Evolutionary conservation across 306 rosid species (phyloP).

Genomic region (Luffa acutangula): DNA sequence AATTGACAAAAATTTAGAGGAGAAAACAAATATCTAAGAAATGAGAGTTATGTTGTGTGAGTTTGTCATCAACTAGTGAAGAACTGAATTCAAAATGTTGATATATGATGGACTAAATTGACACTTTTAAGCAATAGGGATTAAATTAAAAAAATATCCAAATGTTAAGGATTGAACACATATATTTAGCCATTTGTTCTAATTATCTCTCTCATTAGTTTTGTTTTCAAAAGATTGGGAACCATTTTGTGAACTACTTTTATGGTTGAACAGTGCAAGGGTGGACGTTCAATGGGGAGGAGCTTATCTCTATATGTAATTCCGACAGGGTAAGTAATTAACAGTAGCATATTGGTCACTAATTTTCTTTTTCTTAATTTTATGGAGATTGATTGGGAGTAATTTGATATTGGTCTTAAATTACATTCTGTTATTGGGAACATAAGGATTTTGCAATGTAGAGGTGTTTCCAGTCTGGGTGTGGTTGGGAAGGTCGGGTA

Average conservation of each 20-base stretch:
- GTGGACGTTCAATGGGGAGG: constrained; percentile 65
- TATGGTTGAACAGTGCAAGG: constrained; percentile 49
- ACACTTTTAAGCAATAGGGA: too few relatives aligned
- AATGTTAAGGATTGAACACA: too few relatives aligned
- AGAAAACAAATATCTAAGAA: too few relatives aligned
- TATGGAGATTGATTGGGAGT: constrained; percentile 6
- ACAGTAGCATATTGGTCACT: constrained; percentile 6
- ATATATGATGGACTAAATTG: too few relatives aligned
- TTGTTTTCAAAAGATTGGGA: not conserved
- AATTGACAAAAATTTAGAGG: too few relatives aligned
- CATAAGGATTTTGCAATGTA: constrained; percentile 77
- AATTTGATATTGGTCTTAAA: constrained; percentile 2
- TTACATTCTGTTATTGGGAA: constrained; percentile 11
- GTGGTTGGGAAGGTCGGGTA: constrained; percentile 86
- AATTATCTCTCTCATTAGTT: not conserved
- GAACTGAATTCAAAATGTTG: too few relatives aligned
- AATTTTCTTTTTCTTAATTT: not conserved
- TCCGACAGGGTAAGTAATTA: constrained; percentile 37
- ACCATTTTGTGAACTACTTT: not conserved
- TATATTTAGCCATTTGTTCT: not conserved
- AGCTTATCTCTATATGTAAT: constrained; percentile 79
- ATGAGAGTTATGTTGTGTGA: too few relatives aligned
- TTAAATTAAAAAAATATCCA: too few relatives aligned
- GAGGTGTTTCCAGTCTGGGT: constrained; percentile 69
- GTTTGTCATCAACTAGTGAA: too few relatives aligned